phyloP scores from a whole-genome alignment of 768 basidiomycete species.

The Trametes cinnabarina region DNA sequence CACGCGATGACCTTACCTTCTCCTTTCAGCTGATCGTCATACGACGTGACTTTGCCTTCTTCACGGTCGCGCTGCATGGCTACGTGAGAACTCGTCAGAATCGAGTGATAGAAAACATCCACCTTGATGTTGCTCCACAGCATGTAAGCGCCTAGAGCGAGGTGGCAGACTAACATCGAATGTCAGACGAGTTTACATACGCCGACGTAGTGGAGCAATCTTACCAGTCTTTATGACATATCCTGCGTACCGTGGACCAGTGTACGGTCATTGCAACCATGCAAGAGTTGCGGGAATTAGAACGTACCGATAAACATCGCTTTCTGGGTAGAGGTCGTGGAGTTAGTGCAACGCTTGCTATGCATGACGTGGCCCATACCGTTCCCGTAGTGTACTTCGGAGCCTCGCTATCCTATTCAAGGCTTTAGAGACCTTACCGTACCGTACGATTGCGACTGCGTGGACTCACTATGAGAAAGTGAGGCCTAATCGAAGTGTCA shows the following conservation, averaged over 20 bases:
- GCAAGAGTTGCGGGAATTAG: no score
- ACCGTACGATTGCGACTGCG: no score
- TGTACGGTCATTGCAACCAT: not conserved
- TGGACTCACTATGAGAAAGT: slow-evolving; percentile 17
- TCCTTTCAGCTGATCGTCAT: slow-evolving; percentile 21
- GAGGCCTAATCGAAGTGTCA: slow-evolving; percentile 2
- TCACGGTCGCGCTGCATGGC: slow-evolving; percentile 13
- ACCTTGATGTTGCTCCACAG: slow-evolving; percentile 21
- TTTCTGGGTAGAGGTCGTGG: no score
- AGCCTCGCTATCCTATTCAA: slow-evolving; percentile 15
- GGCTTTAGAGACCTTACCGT: not conserved
- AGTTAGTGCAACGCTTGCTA: no score
- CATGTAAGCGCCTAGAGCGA: slow-evolving; percentile 19
- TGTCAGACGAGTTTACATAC: no score
- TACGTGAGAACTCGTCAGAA: not conserved
- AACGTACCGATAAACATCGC: slow-evolving; percentile 21
- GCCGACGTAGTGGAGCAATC: not conserved
- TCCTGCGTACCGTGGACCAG: not conserved
- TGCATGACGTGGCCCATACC: not conserved
- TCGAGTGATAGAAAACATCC: no score
- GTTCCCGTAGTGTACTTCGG: slow-evolving; percentile 19
- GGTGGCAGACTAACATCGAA: slow-evolving; percentile 3
- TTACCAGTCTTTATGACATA: slow-evolving; percentile 20
- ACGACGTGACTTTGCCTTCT: slow-evolving; percentile 12
- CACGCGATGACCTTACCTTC: slow-evolving; percentile 4